Evolutionary conservation across 2,329 filamentous ascomycete genomes (phyloP), one percentile per base, ranked within the genome.

Genomic region (Claviceps africana): DNA sequence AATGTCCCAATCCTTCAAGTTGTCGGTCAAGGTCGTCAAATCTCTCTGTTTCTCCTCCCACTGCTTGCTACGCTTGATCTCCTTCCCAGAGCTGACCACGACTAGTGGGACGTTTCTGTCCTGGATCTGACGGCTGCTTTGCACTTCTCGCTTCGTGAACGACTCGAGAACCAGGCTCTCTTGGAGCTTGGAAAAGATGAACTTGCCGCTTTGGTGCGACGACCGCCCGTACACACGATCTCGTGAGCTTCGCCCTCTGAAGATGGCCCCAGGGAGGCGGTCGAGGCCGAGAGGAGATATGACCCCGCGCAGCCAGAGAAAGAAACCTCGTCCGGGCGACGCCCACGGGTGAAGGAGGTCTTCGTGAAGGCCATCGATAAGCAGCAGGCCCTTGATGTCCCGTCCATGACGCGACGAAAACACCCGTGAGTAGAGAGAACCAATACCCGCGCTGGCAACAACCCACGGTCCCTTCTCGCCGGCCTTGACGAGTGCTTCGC

Each of bases 381-480:
- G 73, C 58, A 98, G 77, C 40, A 97, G 72, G 5, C 89, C 91
- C 28, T 76, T 78, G 43, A 97, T 77, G 53, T 87, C 78, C 53
- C 77, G 74, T 48, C 85, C 77, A 63, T 96, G 87, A 17, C 90
- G 83, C 31, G 88, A 85, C 49, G 88, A 86, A 67, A 98, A 96
- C 59, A 98, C 88, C 11, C 91, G 86, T 45, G 85, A 88, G 64
- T 96, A 93, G 49, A 97, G 80, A 51, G 86, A 87, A 13, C 91
- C 93, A 51, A 94, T 79, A 30, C 91, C 91, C 4, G 89, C 86
- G 46, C 87, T 89, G 37, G 89, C 84, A 5, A 96, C 73, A 30
- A 98, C 77, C 85, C 87, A 98, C 0, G 93, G 91, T 0, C 91
- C 90, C 47, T 82, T 75, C 69, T 97, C 93, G 28, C 84, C 89